Evolutionary conservation across 805 yeast genomes (phyloP), one percentile per base, ranked within the genome.

Genomic region (Tetrapisispora iriomotensis): DNA sequence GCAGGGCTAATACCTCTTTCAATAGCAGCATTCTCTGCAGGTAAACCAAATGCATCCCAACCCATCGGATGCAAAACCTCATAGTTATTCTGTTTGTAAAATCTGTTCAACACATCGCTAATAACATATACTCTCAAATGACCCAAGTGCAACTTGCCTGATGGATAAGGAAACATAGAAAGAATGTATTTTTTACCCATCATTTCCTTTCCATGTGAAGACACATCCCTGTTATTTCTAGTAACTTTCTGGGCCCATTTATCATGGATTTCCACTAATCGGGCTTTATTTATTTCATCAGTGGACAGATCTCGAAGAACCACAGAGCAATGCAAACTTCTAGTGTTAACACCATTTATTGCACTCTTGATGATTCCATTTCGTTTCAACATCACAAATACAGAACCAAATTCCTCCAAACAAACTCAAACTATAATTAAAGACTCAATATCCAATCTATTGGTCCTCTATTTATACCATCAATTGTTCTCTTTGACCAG

Each of bases 41-140:
- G 98, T 21, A 92, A 67, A 1, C 98, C 98, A 68, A 92, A 92
- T 0, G 97, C 95, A 66, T 92, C 98, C 96, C 96, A 92, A 0
- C 98, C 98, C 94, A 92, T 88, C 0, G 97, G 96, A 56, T 92
- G 95, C 2, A 90, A 68, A 12, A 90, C 95, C 28, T 77, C 64
- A 48, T 70, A 72, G 1, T 96, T 96, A 37, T 72, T 74, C 62
- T 84, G 71, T 46, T 92, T 67, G 47, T 84, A 74, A 58, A 74
- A 90, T 47, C 97, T 67, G 1, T 94, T 72, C 29, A 92, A 56
- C 2, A 78, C 81, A 59, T 92, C 98, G 49, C 88, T 77, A 23
- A 92, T 86, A 1, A 96, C 82, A 60, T 84, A 92, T 0, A 92
- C 98, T 38, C 98, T 67, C 32, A 88, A 69, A 61, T 92, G 98